Evolutionary conservation across 2,329 filamentous ascomycete species (phyloP), one percentile per base, ranked within the genome.

Genomic region (Nemania sp.): DNA sequence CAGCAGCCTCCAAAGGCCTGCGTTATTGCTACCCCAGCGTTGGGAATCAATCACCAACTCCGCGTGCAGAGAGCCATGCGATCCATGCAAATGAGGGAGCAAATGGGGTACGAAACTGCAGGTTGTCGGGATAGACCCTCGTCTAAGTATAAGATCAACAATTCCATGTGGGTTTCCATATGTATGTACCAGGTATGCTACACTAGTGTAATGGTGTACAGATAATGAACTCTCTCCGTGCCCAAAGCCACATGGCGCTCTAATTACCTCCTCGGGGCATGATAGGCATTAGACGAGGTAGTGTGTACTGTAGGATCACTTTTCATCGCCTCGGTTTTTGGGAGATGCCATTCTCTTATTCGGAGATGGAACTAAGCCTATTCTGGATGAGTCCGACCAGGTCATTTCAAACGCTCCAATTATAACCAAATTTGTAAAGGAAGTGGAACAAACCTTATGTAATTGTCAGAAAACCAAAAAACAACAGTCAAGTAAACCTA

Each of bases 201-300:
- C 24, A 49, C 41, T 64, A 47, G 38, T n/a, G 11, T 24, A n/a
- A 43, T 56, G 24, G 29, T 52, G 20, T 29, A 27, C 22, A 47
- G 54, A 20, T 55, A 59, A 59, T 53, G 35, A 41, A 38, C 55
- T 27, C 45, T 62, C 59, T 53, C n/a, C 29, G 27, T 32, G 13
- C 20, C 41, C 20, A 11, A 58, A 49, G 43, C 64, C 60, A 64
- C 60, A 67, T 64, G 59, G 64, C 29, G 32, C 24, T 49, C 60
- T 35, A 35, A 22, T 41, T 60, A 29, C 22, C 26, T 47, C 24
- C 22, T 26, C 18, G 41, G 22, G 27, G 47, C 18, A 58, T 4
- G 29, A 62, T 22, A 18, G n/a, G 41, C 58, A 5, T 27, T 43
- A n/a, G n/a, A n/a, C n/a, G n/a, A n/a, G n/a, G n/a, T n/a, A 52